Evolutionary conservation across 306 rosid species (phyloP).

Genomic region (Glycine soja): DNA sequence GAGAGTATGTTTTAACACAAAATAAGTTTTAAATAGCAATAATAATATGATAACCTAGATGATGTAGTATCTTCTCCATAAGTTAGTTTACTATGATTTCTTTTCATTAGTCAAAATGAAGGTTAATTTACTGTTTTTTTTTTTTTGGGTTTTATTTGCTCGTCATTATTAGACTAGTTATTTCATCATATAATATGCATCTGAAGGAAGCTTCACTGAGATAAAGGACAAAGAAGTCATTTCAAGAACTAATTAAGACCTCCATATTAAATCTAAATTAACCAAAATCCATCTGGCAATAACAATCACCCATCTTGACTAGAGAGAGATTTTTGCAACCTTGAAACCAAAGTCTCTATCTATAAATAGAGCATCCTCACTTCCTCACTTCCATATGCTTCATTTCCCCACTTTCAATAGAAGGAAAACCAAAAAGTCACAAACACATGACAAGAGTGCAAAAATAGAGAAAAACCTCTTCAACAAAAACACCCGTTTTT

Average conservation of each 20-base stretch:
- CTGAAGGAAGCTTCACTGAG: constrained; percentile 40
- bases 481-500: constrained; percentile 24
- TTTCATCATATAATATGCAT: neutral
- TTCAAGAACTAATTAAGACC: neutral
- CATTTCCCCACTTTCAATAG: constrained; percentile 22
- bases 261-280: constrained; percentile 22
- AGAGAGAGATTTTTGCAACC: constrained; percentile 32
- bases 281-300: constrained; percentile 62
- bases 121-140: neutral
- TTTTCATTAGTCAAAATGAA: neutral
- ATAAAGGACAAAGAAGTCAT: constrained; percentile 47
- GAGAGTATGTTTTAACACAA: too few species aligned
- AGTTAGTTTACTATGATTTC: neutral
- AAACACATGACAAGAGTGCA: constrained; percentile 18
- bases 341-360: constrained; percentile 49
- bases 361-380: constrained; percentile 63
- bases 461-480: constrained; percentile 37
- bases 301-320: constrained; percentile 52
- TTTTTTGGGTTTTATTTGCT: neutral
- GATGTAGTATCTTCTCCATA: too few species aligned
- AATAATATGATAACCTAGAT: too few species aligned
- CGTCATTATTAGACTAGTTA: neutral
- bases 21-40: too few species aligned
- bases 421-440: neutral
- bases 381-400: constrained; percentile 47